Evolutionary conservation across 176 grass and related monocot species (phyloP), one percentile per base, ranked within the genome.

Genomic region (Cenchrus americanus): DNA sequence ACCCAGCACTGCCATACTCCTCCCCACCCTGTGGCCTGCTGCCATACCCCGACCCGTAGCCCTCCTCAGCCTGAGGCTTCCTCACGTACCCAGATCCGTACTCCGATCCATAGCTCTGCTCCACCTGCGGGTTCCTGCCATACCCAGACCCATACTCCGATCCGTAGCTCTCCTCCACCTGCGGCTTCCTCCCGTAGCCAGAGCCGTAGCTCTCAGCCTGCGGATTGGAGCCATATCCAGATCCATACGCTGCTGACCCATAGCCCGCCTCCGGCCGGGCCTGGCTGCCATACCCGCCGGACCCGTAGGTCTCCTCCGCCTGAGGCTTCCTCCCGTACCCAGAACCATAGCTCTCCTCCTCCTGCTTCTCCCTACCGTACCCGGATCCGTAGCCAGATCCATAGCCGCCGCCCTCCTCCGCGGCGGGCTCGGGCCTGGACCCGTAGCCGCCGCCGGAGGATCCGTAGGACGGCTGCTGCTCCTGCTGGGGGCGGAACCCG

Each of bases 401-500:
- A 37, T 37, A 37, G 34, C 34, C 34, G 8, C 67, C 32, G 6
- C 27, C 77, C 26, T 22, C 77, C 62, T 66, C 77, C 2, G 77
- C 61, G 3, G 62, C 6, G 46, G 61, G 61, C 46, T 21, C 15
- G 46, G 77, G 77, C 61, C 24, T 66, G 77, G 94, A 81, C 11
- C 65, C 77, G 70, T 86, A 83, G n/a, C 82, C 51, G 51, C 51
- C 84, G 22, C 54, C 52, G 14, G 34, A 37, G 34, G 34, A 37
- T 37, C 52, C 84, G 22, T 89, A 87, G 30, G 87, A 65, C 18
- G 71, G 77, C 60, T 73, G 71, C 37, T 83, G 80, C 73, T 92
- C 88, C 34, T 94, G 83, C 66, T 92, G 92, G 50, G 92, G 92
- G 26, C 54, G 90, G 88, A 92, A 94, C 34, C 76, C 88, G 46